A percentile compares a stretch with the other conserved stretches of the same genome.
phyloP scores from a whole-genome alignment of 352 stramenopile species.

The Thalassiosira ordinaria region DNA sequence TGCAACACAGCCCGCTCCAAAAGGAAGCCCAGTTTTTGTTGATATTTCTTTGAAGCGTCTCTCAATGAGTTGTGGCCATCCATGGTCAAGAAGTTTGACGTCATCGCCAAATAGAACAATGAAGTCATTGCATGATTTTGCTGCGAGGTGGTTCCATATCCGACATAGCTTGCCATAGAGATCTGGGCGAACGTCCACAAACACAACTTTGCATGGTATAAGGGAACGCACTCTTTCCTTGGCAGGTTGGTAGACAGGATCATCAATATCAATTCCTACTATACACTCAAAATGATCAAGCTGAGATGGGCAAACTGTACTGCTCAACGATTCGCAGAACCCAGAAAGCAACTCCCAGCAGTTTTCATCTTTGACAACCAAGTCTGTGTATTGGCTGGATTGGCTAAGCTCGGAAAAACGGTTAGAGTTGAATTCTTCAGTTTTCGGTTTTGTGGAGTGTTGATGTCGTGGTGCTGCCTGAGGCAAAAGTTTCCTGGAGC shows the following conservation, averaged over 20 bases:
- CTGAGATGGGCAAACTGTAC: slow-evolving; percentile 14
- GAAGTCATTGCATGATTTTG: slow-evolving; percentile 34
- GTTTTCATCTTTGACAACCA: not conserved
- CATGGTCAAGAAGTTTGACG: slow-evolving; percentile 23
- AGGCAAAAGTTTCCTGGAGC: slow-evolving; percentile 3
- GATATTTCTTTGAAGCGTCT: slow-evolving; percentile 22
- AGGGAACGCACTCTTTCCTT: slow-evolving; percentile 16
- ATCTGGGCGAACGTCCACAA: slow-evolving; percentile 31
- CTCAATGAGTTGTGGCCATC: slow-evolving; percentile 28
- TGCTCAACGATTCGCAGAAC: slow-evolving; percentile 28
- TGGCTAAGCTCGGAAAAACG: slow-evolving; percentile 24
- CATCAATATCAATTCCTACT: slow-evolving; percentile 53
- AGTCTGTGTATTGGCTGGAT: slow-evolving; percentile 22
- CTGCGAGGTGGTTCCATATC: slow-evolving; percentile 48
- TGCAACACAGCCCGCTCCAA: too few species aligned
- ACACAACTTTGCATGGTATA: slow-evolving; percentile 36
- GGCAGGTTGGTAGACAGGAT: slow-evolving; percentile 23
- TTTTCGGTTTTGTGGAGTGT: not conserved
- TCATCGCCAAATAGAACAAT: slow-evolving; percentile 60
- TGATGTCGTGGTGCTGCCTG: slow-evolving; percentile 2
- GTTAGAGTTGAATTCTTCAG: slow-evolving; percentile 18
- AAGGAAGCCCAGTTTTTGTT: too few species aligned
- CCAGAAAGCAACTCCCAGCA: slow-evolving; percentile 29
- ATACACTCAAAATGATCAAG: slow-evolving; percentile 31
- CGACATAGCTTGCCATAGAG: slow-evolving; percentile 49